These are phyloP conservation scores for Nicotiana otophora DNA, from an alignment of 257 asterid genomes.

Conservation along the genomic window DNA sequence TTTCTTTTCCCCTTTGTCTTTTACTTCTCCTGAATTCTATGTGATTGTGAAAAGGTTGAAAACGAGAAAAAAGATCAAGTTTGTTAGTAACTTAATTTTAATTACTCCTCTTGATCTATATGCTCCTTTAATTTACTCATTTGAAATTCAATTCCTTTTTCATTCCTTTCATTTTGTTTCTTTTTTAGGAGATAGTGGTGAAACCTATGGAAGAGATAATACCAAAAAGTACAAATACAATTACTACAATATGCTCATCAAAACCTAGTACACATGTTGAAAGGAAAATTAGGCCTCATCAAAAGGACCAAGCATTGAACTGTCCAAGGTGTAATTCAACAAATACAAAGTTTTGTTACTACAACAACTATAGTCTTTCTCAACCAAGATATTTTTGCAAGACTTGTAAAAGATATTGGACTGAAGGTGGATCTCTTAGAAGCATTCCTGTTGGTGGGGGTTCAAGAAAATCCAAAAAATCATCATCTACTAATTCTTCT, in stretches of 20 bases:
- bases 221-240: slow-evolving; percentile 12
- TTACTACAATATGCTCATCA: no score
- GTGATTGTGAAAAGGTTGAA: slow-evolving; percentile 17
- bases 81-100: slow-evolving; percentile 7
- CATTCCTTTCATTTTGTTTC: neutral
- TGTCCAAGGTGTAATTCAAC: slow-evolving; percentile 40
- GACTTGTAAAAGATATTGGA: slow-evolving; percentile 31
- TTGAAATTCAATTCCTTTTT: neutral
- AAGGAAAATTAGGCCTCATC: slow-evolving; percentile 48
- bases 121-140: neutral
- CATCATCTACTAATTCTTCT: slow-evolving; percentile 7
- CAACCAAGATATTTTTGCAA: slow-evolving; percentile 78
- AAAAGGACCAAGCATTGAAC: slow-evolving; percentile 47
- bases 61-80: slow-evolving; percentile 11
- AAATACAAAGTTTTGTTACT: slow-evolving; percentile 13
- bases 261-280: slow-evolving; percentile 21
- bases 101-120: neutral
- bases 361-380: slow-evolving; percentile 74
- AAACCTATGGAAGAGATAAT: slow-evolving; percentile 55
- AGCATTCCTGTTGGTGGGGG: slow-evolving; percentile 83
- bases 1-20: neutral
- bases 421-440: slow-evolving; percentile 60
- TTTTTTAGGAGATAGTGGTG: slow-evolving; percentile 44
- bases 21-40: neutral
- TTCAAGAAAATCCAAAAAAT: slow-evolving; percentile 58